Percentiles rank a stretch among this genome's conserved stretches.
Evolutionary conservation across 2,329 filamentous ascomycete genomes (phyloP).

Genomic region (Ilyonectria destructans): DNA sequence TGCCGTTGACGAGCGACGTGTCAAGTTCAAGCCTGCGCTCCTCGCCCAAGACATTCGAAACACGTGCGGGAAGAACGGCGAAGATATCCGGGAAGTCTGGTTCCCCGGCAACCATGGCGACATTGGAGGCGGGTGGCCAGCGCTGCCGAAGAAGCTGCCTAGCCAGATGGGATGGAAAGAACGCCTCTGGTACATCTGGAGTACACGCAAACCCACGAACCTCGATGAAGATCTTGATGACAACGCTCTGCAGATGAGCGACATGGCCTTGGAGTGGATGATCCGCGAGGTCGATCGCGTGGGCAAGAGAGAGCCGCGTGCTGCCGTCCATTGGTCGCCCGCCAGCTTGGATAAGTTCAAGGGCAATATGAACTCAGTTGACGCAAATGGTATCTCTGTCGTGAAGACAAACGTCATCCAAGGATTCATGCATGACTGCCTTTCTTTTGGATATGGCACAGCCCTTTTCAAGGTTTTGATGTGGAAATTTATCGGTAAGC

Average conservation of each 20-base stretch:
- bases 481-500: slow-evolving; percentile 63
- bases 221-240: slow-evolving; percentile 51
- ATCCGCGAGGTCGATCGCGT: slow-evolving; percentile 63
- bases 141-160: slow-evolving; percentile 48
- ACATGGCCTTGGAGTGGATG: slow-evolving; percentile 69
- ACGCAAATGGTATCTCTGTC: too few relatives aligned
- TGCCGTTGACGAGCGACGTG: slow-evolving; percentile 67
- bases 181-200: slow-evolving; percentile 56
- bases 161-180: too few relatives aligned
- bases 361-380: too few relatives aligned
- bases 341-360: slow-evolving; percentile 54
- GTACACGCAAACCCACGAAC: slow-evolving; percentile 52
- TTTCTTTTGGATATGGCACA: slow-evolving; percentile 56
- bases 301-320: slow-evolving; percentile 49
- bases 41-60: slow-evolving; percentile 61
- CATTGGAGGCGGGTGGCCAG: slow-evolving; percentile 68
- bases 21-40: slow-evolving; percentile 70
- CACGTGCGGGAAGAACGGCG: slow-evolving; percentile 45
- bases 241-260: slow-evolving; percentile 63
- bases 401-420: slow-evolving; percentile 52
- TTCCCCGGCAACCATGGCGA: slow-evolving; percentile 70
- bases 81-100: slow-evolving; percentile 68
- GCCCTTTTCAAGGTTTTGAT: slow-evolving; percentile 58
- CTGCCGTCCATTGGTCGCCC: slow-evolving; percentile 56
- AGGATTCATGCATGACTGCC: slow-evolving; percentile 58